Evolutionary conservation across 225 moss, liverwort and hornwort species (phyloP).

Genomic region (Polytrichum formosum): DNA sequence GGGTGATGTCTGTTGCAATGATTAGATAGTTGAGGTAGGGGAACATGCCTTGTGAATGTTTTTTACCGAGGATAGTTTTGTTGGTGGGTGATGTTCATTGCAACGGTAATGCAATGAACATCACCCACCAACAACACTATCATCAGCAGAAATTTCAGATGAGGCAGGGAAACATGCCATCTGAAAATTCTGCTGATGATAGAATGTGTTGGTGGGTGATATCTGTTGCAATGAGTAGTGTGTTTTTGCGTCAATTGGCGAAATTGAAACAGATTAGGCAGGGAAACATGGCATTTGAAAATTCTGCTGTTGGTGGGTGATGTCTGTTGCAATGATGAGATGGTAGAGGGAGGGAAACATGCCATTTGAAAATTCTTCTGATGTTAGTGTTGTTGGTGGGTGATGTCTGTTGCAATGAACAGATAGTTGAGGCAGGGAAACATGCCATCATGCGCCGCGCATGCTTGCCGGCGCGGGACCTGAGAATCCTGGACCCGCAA

Average conservation of each 20-base stretch:
- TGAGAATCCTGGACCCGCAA: constrained; percentile 92
- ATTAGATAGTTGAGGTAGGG: constrained; percentile 76
- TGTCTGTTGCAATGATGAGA: constrained; percentile 22
- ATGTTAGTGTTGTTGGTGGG: not conserved
- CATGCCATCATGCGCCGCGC: constrained; percentile 97
- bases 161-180: constrained; percentile 94
- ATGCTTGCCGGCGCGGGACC: constrained; percentile 89
- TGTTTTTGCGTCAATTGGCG: too few relatives aligned
- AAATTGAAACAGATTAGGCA: constrained; percentile 52
- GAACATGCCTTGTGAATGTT: constrained; percentile 61
- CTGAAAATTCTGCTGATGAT: constrained; percentile 2
- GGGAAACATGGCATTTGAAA: constrained; percentile 80
- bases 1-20: constrained; percentile 6
- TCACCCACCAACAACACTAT: constrained; percentile 8
- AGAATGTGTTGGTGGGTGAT: not conserved
- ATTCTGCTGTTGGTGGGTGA: not conserved
- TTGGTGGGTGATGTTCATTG: constrained; percentile 5
- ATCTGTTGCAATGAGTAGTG: constrained; percentile 19
- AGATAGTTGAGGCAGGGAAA: constrained; percentile 91
- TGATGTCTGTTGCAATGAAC: constrained; percentile 13
- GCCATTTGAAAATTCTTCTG: constrained; percentile 27
- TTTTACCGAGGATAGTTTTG: too few relatives aligned
- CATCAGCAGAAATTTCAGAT: constrained; percentile 36
- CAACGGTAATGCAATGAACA: constrained; percentile 58
- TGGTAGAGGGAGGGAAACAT: constrained; percentile 90